phyloP scores from a whole-genome alignment of 768 basidiomycete genomes.

The Porpolomopsis calyptriformis region DNA sequence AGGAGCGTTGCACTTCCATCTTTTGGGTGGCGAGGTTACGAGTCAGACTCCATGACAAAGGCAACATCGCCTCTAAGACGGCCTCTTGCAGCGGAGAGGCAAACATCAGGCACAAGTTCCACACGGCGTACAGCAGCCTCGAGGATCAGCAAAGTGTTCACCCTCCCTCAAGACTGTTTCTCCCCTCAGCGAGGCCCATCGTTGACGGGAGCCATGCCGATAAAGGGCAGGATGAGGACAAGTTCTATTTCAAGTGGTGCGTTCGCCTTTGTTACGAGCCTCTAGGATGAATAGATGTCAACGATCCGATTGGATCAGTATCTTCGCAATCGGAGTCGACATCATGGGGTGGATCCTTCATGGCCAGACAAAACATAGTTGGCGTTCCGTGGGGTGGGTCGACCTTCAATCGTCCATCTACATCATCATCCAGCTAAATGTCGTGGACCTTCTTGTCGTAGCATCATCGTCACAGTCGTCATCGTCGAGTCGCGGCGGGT shows the following conservation, averaged over 20 bases:
- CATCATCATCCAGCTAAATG: neutral
- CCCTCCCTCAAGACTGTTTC: neutral
- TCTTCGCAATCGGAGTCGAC: constrained; percentile 1
- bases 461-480: constrained; percentile 1
- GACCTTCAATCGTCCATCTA: neutral
- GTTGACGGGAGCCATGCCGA: neutral
- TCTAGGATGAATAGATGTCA: neutral
- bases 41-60: neutral
- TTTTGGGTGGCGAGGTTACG: constrained; percentile 5
- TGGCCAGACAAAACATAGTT: neutral
- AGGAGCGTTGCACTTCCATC: neutral
- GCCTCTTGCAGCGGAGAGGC: neutral
- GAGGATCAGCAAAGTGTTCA: neutral
- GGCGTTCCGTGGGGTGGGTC: constrained; percentile 2
- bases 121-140: neutral
- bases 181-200: neutral
- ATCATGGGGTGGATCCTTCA: constrained; percentile 2
- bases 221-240: neutral
- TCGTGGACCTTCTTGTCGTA: neutral
- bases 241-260: constrained; percentile 2
- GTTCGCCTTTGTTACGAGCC: neutral
- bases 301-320: neutral
- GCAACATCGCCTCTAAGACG: neutral
- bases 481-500: neutral
- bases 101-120: neutral